These are phyloP conservation scores for Vitis hybrid DNA, from an alignment of 177 flowering plant species.

Conservation along the genomic window DNA sequence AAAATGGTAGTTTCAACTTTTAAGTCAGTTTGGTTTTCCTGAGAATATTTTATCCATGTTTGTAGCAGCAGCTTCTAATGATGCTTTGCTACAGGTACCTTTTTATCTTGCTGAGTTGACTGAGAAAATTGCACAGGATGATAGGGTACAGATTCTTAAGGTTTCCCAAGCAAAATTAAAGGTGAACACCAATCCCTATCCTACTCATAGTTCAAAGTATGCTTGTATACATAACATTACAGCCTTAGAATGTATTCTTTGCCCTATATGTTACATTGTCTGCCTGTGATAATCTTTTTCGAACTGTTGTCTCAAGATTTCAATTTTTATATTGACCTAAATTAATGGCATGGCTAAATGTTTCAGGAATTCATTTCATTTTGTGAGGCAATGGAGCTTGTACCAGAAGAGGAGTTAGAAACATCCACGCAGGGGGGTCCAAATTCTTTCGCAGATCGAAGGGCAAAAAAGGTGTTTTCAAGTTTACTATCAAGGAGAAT, in stretches of 20 bases:
- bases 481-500: not conserved
- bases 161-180: slow-evolving; percentile 70
- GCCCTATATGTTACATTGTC: no score
- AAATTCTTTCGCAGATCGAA: slow-evolving; percentile 53
- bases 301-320: not conserved
- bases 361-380: slow-evolving; percentile 81
- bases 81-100: slow-evolving; percentile 57
- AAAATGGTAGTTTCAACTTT: not conserved
- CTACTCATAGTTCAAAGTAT: no score
- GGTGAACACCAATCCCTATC: slow-evolving; percentile 34
- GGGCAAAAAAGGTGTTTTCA: slow-evolving; percentile 76
- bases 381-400: slow-evolving; percentile 94
- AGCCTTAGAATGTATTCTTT: no score
- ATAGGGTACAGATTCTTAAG: slow-evolving; percentile 67
- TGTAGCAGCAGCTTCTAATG: not conserved
- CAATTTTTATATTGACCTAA: not conserved
- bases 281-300: no score
- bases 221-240: no score
- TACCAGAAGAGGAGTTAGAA: slow-evolving; percentile 82
- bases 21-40: not conserved
- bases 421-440: slow-evolving; percentile 35
- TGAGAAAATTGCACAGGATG: slow-evolving; percentile 65
- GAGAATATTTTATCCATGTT: not conserved
- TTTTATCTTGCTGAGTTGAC: slow-evolving; percentile 87
- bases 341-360: slow-evolving; percentile 6